These are phyloP conservation scores for Stachybotrys elegans DNA, from an alignment of 2,329 filamentous ascomycete species.

Conservation along the genomic window DNA sequence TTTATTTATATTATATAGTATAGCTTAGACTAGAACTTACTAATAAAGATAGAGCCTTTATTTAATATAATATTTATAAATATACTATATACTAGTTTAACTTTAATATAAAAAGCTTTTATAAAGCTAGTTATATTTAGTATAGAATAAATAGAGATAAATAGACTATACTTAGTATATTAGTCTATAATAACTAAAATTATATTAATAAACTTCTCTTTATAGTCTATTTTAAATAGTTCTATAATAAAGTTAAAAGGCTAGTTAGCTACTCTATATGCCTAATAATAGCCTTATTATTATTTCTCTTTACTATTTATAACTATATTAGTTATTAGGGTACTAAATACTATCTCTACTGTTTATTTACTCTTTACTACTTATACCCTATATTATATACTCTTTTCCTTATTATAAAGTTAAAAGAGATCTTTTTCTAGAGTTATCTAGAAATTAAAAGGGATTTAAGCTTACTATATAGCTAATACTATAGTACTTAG, in stretches of 20 bases:
- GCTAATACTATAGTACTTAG: too few species aligned
- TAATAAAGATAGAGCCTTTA: too few species aligned
- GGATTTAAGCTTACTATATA: too few species aligned
- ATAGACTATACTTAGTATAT: neutral
- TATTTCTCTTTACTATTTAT: neutral
- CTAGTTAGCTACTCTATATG: neutral
- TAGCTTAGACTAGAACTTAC: too few species aligned
- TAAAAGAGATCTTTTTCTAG: too few species aligned
- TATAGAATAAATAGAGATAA: neutral
- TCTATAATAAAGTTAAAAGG: neutral
- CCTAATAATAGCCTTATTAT: too few species aligned
- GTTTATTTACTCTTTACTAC: neutral
- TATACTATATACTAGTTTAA: constrained; percentile 1
- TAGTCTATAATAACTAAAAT: too few species aligned
- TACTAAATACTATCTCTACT: neutral
- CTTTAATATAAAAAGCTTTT: too few species aligned
- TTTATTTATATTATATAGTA: too few species aligned
- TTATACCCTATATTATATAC: neutral
- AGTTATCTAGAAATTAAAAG: too few species aligned
- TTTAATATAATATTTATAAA: constrained; percentile 4
- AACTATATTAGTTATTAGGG: neutral
- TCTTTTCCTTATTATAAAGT: neutral
- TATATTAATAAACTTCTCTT: too few species aligned
- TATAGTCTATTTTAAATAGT: neutral
- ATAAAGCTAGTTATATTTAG: too few species aligned